Evolutionary conservation across 2,329 filamentous ascomycete genomes (phyloP).

Genomic region (Fusarium sublunatum): DNA sequence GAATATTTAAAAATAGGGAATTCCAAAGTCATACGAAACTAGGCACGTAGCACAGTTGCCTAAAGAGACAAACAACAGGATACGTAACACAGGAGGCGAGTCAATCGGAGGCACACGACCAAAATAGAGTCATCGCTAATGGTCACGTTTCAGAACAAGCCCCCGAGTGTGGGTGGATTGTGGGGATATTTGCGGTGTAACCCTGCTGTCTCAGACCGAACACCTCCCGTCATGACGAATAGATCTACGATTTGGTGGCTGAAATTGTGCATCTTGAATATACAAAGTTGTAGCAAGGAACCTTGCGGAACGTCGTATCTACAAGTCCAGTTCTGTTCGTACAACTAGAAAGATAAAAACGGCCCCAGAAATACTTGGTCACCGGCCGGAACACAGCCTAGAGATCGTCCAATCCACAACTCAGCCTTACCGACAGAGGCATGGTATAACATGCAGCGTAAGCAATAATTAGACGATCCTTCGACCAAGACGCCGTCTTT

Average conservation of each 20-base stretch:
- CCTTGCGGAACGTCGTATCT: neutral
- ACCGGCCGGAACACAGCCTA: slow-evolving; percentile 3
- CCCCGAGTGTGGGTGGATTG: slow-evolving; percentile 16
- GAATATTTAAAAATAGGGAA: too few relatives aligned
- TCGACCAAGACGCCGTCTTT: neutral
- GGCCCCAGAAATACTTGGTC: slow-evolving; percentile 14
- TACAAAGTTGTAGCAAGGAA: too few relatives aligned
- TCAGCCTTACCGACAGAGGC: slow-evolving; percentile 39
- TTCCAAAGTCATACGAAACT: neutral
- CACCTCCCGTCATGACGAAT: slow-evolving; percentile 9
- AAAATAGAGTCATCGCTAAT: slow-evolving; percentile 17
- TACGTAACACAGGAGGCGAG: neutral
- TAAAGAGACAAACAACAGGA: slow-evolving; percentile 1
- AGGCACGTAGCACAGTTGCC: slow-evolving; percentile 9
- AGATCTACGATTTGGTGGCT: slow-evolving; percentile 8
- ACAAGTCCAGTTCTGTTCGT: neutral
- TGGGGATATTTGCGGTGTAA: slow-evolving; percentile 22
- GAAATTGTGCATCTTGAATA: neutral
- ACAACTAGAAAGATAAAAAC: slow-evolving; percentile 4
- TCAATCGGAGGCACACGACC: slow-evolving; percentile 4
- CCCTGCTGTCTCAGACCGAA: slow-evolving; percentile 15
- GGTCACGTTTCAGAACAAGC: slow-evolving; percentile 27
- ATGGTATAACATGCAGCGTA: slow-evolving; percentile 40
- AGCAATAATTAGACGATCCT: slow-evolving; percentile 12
- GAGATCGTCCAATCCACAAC: slow-evolving; percentile 21